Evolutionary conservation across 2,329 filamentous ascomycete genomes (phyloP), one percentile per base, ranked within the genome.

Genomic region (Shiraia bambusicola): DNA sequence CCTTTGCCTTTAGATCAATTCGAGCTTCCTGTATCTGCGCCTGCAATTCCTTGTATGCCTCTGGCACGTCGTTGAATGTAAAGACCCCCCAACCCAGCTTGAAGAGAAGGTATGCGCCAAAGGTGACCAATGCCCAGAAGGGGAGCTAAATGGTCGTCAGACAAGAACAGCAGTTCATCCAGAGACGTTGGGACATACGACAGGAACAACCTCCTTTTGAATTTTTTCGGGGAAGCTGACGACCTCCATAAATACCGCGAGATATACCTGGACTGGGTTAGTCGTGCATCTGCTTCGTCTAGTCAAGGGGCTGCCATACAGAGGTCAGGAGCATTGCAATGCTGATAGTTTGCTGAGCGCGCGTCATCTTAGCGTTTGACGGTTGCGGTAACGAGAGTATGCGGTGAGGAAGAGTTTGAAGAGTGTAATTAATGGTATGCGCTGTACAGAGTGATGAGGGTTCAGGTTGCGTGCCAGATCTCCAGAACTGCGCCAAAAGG

Each of bases 11-110:
- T 67, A 94, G 72, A 58, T 94, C 88, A 48, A 73, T 74, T 74
- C 86, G 85, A 50, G 88, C 88, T 69, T 83, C 57, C 50, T 88
- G 79, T 64, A 94, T 93, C 73, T 97, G 87, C 59, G 74, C 76
- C 79, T 93, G 89, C 59, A 98, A 76, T 73, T 96, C 91, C 67
- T 84, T 82, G 72, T 97, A 87, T 37, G 93, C 93, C 49, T 88
- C 81, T 40, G 92, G 91, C 34, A 94, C 89, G 71, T 97, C 91
- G 76, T 95, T 93, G 80, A 98, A 98, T 42, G 89, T 95, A 67
- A 95, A 78, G 59, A 98, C 88, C 52, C 93, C 93, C 76, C 83
- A 87, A 61, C 93, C 93, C 49, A 98, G 86, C 59, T 89, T 88
- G 75, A 86, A 89, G 52, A 98, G 85, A 14, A 98, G 84, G 72